Conservation (phyloP, 139 green algal genomes). For the Gonium pectorale region DNA sequence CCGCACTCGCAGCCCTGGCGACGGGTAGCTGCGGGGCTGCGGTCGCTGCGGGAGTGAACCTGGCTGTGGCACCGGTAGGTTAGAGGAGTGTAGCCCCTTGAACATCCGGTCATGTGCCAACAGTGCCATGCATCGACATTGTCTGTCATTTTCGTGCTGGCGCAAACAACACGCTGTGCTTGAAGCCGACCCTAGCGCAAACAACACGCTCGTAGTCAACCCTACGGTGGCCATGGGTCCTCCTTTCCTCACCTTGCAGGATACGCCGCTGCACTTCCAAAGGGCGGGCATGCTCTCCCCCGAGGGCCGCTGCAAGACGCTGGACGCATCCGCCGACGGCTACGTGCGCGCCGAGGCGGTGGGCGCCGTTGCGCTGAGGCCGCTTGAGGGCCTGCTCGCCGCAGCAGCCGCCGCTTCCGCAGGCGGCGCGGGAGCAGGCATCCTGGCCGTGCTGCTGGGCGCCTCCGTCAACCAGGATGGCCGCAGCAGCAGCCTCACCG, state of each 20-base stretch:
- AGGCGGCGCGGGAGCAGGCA: not conserved
- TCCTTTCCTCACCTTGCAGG: too few species aligned
- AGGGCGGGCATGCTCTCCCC: constrained; percentile 74
- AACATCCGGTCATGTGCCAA: too few species aligned
- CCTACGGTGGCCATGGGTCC: too few species aligned
- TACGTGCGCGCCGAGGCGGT: constrained; percentile 82
- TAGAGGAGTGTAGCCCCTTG: too few species aligned
- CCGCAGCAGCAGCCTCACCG: constrained; percentile 86
- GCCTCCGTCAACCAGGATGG: constrained; percentile 93
- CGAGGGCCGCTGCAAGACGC: constrained; percentile 89
- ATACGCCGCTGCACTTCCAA: constrained; percentile 43
- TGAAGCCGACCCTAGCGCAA: too few species aligned
- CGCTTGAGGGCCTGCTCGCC: too few species aligned
- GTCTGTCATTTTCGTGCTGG: too few species aligned
- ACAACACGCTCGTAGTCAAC: too few species aligned
- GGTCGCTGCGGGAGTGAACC: constrained; percentile 77
- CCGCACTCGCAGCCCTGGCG: constrained; percentile 54
- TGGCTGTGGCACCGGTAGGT: constrained; percentile 68
- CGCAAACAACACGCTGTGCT: too few species aligned
- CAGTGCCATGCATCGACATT: too few species aligned
- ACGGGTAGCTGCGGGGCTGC: constrained; percentile 55
- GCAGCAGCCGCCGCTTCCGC: too few species aligned
- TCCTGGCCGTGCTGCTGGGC: constrained; percentile 66
- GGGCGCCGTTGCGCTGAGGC: constrained; percentile 55
- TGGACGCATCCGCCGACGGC: constrained; percentile 85